phyloP scores from a whole-genome alignment of 2,329 filamentous ascomycete species.

The Colletotrichum chlorophyti region DNA sequence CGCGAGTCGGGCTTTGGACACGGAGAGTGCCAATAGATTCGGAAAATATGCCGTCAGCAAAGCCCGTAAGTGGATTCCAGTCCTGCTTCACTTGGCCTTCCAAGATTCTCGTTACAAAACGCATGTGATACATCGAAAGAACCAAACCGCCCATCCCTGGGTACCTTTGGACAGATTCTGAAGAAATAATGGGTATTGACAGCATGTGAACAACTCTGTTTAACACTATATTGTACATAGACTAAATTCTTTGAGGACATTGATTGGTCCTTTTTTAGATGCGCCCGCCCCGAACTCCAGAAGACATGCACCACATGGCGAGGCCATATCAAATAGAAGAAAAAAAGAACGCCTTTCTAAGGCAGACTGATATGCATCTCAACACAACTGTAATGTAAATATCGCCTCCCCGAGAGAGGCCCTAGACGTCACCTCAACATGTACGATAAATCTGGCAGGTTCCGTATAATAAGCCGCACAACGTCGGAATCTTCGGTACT shows the following conservation, averaged over 20 bases:
- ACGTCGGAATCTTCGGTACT: slow-evolving; percentile 38
- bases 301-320: slow-evolving; percentile 6
- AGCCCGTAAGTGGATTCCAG: not conserved
- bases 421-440: slow-evolving; percentile 45
- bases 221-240: too few relatives aligned
- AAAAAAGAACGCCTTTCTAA: slow-evolving; percentile 2
- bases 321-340: slow-evolving; percentile 2
- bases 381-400: too few relatives aligned
- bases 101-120: too few relatives aligned
- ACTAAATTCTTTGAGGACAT: too few relatives aligned
- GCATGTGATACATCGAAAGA: too few relatives aligned
- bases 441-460: slow-evolving; percentile 52
- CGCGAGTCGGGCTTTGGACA: slow-evolving; percentile 1
- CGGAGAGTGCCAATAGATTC: not conserved
- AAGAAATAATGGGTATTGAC: too few relatives aligned
- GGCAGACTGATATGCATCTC: not conserved
- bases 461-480: slow-evolving; percentile 42
- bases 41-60: not conserved
- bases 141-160: too few relatives aligned
- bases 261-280: slow-evolving; percentile 3
- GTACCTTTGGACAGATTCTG: too few relatives aligned
- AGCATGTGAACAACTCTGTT: too few relatives aligned
- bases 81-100: not conserved
- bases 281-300: slow-evolving; percentile 9
- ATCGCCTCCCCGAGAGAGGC: too few relatives aligned